A percentile compares a stretch with the other conserved stretches of the same genome.
Evolutionary conservation across 2,329 filamentous ascomycete species (phyloP).

Genomic region (Trichoderma atrobrunneum): DNA sequence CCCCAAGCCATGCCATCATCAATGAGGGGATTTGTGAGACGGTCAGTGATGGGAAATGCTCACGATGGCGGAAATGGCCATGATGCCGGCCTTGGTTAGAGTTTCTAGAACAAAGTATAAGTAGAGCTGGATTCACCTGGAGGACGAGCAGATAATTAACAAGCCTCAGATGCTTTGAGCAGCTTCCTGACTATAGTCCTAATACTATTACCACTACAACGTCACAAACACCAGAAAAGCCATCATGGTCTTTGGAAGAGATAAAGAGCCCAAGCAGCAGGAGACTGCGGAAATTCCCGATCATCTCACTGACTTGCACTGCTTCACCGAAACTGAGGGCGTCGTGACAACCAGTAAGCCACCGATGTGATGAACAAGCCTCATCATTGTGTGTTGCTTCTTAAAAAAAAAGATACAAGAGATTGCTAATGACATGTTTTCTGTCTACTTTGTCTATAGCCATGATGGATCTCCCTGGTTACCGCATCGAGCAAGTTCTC

Average conservation of each 20-base stretch:
- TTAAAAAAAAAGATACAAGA: background rate
- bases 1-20: constrained; percentile 11
- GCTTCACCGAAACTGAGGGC: constrained; percentile 60
- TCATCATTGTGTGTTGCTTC: background rate
- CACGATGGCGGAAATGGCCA: background rate
- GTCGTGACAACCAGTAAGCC: constrained; percentile 53
- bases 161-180: background rate
- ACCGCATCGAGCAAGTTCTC: constrained; percentile 55
- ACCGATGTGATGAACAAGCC: background rate
- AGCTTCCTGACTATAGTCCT: background rate
- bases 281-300: constrained; percentile 39
- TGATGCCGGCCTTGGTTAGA: background rate
- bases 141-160: background rate
- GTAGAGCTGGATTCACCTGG: background rate
- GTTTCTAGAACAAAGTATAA: background rate
- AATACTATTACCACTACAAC: background rate
- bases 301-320: constrained; percentile 49
- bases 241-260: constrained; percentile 21
- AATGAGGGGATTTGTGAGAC: background rate
- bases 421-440: background rate
- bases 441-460: constrained; percentile 31
- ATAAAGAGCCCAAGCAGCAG: constrained; percentile 27
- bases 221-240: background rate
- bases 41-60: background rate
- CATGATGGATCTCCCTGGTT: constrained; percentile 62